Evolutionary conservation across 345 rosid species (phyloP).

Genomic region (Toxicodendron radicans): DNA sequence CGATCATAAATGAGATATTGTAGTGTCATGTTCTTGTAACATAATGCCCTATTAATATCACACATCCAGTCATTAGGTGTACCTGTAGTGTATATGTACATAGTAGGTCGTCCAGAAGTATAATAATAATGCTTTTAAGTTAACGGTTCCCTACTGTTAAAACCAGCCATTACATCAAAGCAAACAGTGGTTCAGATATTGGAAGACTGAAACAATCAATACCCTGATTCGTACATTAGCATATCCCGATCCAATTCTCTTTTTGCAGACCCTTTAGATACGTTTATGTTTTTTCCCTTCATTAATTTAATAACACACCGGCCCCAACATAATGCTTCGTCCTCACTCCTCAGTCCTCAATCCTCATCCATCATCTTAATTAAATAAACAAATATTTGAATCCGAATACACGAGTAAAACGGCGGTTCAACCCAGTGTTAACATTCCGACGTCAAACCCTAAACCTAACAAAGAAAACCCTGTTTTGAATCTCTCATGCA

Average conservation of each 20-base stretch:
- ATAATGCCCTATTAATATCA: too few relatives aligned
- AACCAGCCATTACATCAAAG: not conserved
- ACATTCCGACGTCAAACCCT: conserved; percentile 4
- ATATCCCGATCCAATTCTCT: conserved; percentile 21
- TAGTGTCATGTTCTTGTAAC: too few relatives aligned
- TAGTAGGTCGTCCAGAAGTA: too few relatives aligned
- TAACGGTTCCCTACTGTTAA: conserved; percentile 1
- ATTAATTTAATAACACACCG: too few relatives aligned
- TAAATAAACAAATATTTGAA: too few relatives aligned
- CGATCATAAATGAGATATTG: too few relatives aligned
- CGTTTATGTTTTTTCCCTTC: not conserved
- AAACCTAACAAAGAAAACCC: not conserved
- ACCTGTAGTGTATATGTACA: too few relatives aligned
- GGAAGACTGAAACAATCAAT: conserved; percentile 7
- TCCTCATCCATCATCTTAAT: too few relatives aligned
- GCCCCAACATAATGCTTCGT: too few relatives aligned
- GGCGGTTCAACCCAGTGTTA: not conserved
- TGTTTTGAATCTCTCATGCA: not conserved
- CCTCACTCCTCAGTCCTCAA: too few relatives aligned
- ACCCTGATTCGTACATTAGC: conserved; percentile 18
- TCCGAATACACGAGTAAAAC: not conserved
- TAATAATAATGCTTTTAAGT: not conserved
- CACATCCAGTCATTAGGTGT: too few relatives aligned
- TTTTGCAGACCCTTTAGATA: conserved; percentile 14
- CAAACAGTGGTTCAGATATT: too few relatives aligned